A percentile compares a stretch with the other conserved stretches of the same genome.
Conservation (phyloP, 1,139 yeast genomes). For the Hanseniaspora uvarum region DNA sequence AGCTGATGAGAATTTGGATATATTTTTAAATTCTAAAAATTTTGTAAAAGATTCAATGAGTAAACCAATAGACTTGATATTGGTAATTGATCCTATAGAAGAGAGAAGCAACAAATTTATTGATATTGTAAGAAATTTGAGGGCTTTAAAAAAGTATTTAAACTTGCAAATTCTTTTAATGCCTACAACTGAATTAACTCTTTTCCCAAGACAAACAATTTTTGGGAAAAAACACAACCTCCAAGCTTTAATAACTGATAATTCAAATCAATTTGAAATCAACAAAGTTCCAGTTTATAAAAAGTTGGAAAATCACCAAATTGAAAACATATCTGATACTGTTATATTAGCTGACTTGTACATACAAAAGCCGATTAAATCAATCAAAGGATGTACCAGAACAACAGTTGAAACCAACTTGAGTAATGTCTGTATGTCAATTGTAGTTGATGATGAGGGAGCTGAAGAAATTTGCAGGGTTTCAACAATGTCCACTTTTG, state of each 20-base stretch:
- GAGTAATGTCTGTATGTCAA: slow-evolving; percentile 9
- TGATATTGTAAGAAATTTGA: slow-evolving; percentile 38
- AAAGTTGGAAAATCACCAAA: slow-evolving; percentile 20
- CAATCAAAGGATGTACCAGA: slow-evolving; percentile 5
- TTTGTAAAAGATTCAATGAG: slow-evolving; percentile 31
- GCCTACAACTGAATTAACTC: slow-evolving; percentile 40
- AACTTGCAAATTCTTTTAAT: slow-evolving; percentile 48
- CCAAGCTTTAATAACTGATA: not conserved
- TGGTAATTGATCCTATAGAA: slow-evolving; percentile 62
- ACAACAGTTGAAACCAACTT: slow-evolving; percentile 13
- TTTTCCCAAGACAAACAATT: slow-evolving; percentile 47
- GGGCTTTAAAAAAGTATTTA: slow-evolving; percentile 32
- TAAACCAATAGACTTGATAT: slow-evolving; percentile 41
- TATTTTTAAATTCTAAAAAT: slow-evolving; percentile 20
- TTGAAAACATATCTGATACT: not conserved
- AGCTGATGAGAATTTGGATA: slow-evolving; percentile 1
- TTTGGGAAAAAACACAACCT: slow-evolving; percentile 30
- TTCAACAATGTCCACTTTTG: slow-evolving; percentile 32
- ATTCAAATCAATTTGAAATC: not conserved
- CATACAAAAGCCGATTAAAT: not conserved
- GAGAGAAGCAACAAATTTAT: slow-evolving; percentile 57
- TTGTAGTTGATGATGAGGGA: slow-evolving; percentile 16
- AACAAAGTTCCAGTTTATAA: slow-evolving; percentile 31
- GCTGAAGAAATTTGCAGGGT: slow-evolving; percentile 34
- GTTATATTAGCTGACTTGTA: slow-evolving; percentile 6